phyloP scores from a whole-genome alignment of 345 rosid genomes.

The Populus simonii region DNA sequence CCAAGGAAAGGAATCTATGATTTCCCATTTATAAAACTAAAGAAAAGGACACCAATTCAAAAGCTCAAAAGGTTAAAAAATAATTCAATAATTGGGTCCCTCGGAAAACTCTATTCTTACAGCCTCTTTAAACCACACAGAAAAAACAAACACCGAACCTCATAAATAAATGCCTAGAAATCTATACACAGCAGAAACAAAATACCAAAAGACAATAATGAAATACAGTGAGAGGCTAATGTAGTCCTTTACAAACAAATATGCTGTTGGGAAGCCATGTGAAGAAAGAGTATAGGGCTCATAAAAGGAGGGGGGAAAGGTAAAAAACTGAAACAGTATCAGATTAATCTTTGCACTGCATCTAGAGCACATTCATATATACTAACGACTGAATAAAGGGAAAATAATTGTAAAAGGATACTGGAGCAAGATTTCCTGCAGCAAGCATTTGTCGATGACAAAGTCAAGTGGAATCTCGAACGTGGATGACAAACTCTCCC shows the following conservation, averaged over 20 bases:
- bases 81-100: too few relatives aligned
- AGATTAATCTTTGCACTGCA: background rate
- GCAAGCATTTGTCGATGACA: constrained; percentile 71
- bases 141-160: too few relatives aligned
- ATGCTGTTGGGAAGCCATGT: background rate
- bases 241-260: background rate
- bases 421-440: constrained; percentile 93
- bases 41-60: too few relatives aligned
- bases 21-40: too few relatives aligned
- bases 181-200: background rate
- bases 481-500: constrained; percentile 35
- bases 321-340: background rate
- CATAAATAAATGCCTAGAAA: background rate
- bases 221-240: background rate
- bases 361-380: background rate
- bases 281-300: background rate
- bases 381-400: too few relatives aligned
- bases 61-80: too few relatives aligned
- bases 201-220: background rate
- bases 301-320: too few relatives aligned
- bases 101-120: too few relatives aligned
- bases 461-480: constrained; percentile 86
- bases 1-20: too few relatives aligned
- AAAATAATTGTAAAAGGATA: constrained; percentile 54
- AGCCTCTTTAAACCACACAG: too few relatives aligned